Percentiles rank a stretch among this genome's conserved stretches.
Evolutionary conservation across 1,139 yeast genomes (phyloP).

Genomic region (Protomyces arabidopsidicola): DNA sequence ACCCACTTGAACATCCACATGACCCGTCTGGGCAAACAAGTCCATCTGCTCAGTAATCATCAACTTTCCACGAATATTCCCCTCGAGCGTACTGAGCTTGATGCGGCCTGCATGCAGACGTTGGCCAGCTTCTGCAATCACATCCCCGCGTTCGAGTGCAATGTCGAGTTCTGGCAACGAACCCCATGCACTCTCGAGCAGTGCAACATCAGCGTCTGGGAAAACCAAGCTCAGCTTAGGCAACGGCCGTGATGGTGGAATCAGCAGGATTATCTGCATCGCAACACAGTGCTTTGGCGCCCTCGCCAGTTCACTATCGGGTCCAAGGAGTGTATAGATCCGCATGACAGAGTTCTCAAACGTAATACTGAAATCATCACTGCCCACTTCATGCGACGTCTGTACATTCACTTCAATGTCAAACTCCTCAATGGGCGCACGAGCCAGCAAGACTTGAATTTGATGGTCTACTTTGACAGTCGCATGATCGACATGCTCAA

Average conservation of each 20-base stretch:
- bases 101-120: conserved; percentile 7
- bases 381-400: conserved; percentile 10
- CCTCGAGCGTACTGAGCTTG: neutral
- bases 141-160: conserved; percentile 1
- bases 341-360: neutral
- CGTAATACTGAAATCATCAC: conserved; percentile 5
- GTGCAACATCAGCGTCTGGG: conserved; percentile 11
- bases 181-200: conserved; percentile 8
- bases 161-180: conserved; percentile 8
- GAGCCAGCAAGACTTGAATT: conserved; percentile 11
- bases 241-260: conserved; percentile 16
- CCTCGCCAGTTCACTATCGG: neutral
- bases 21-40: conserved; percentile 2
- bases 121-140: conserved; percentile 2
- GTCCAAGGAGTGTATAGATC: neutral
- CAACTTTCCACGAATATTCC: neutral
- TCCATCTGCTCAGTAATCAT: conserved; percentile 7
- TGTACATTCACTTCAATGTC: conserved; percentile 6
- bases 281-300: conserved; percentile 12
- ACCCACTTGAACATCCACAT: conserved; percentile 6
- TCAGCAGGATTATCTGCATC: conserved; percentile 8
- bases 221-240: conserved; percentile 1
- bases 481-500: conserved; percentile 15
- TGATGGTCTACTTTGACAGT: conserved; percentile 10
- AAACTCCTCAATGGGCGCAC: conserved; percentile 11